Conservation (phyloP, 2,329 filamentous ascomycete genomes). For the Tothia fuscella region DNA sequence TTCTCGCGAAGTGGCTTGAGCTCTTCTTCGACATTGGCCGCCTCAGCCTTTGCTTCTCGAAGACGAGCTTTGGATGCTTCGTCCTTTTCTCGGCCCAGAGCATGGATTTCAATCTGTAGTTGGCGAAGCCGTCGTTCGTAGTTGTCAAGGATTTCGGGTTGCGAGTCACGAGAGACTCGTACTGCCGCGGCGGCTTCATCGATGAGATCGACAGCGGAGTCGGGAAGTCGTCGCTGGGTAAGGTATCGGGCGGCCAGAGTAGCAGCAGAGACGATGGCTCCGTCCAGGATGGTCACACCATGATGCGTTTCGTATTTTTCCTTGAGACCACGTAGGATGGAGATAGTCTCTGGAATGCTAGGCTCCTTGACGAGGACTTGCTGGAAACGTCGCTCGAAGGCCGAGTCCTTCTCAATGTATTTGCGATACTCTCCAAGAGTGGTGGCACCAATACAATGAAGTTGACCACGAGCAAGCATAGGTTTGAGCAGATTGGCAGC, state of each 20-base stretch:
- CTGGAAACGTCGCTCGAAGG: slow-evolving; percentile 97
- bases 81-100: slow-evolving; percentile 85
- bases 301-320: slow-evolving; percentile 98
- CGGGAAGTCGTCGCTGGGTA: slow-evolving; percentile 78
- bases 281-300: slow-evolving; percentile 91
- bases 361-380: slow-evolving; percentile 97
- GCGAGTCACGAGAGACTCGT: slow-evolving; percentile 88
- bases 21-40: slow-evolving; percentile 89
- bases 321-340: slow-evolving; percentile 95
- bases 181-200: slow-evolving; percentile 97
- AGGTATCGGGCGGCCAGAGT: slow-evolving; percentile 88
- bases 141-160: slow-evolving; percentile 90
- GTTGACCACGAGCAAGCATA: slow-evolving; percentile 90
- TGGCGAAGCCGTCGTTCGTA: slow-evolving; percentile 83
- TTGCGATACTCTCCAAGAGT: slow-evolving; percentile 94
- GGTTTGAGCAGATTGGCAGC: slow-evolving; percentile 95
- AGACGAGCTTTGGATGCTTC: slow-evolving; percentile 80
- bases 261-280: slow-evolving; percentile 82
- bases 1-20: slow-evolving; percentile 84
- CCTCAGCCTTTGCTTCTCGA: slow-evolving; percentile 73
- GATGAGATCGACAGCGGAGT: slow-evolving; percentile 92
- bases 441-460: slow-evolving; percentile 96
- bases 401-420: slow-evolving; percentile 97
- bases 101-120: slow-evolving; percentile 94
- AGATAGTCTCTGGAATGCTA: slow-evolving; percentile 76